Evolutionary conservation across 306 rosid species (phyloP).

Genomic region (Quercus suber): DNA sequence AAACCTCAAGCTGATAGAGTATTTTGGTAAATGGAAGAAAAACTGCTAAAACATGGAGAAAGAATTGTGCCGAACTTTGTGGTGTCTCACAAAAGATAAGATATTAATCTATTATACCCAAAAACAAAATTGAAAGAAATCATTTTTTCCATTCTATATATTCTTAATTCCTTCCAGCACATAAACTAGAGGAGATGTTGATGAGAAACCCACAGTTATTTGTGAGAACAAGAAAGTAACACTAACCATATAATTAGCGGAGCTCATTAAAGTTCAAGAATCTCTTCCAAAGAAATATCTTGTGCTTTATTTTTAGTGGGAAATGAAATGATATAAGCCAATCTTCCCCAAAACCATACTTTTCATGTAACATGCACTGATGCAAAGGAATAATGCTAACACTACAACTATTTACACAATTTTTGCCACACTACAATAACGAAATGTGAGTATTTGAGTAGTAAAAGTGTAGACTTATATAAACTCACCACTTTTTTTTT

Average conservation of each 20-base stretch:
- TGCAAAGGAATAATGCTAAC: too few species aligned
- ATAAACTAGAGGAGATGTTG: not conserved
- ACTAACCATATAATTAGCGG: not conserved
- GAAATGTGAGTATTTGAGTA: accelerated
- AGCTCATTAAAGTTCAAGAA: not conserved
- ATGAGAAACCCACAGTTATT: not conserved
- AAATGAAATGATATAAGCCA: not conserved
- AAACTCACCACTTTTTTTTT: accelerated
- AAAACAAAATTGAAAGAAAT: too few species aligned
- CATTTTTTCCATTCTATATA: too few species aligned
- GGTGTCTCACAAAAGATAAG: not conserved
- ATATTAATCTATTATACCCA: too few species aligned
- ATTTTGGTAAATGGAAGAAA: too few species aligned
- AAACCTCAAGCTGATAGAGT: not conserved
- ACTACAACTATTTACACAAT: too few species aligned
- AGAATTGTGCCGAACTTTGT: not conserved
- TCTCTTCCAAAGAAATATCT: not conserved
- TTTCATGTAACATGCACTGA: too few species aligned
- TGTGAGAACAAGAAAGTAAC: not conserved
- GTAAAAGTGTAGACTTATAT: accelerated
- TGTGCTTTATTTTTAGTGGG: not conserved
- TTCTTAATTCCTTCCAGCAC: too few species aligned
- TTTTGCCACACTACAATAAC: accelerated
- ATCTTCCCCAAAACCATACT: not conserved
- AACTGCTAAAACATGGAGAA: too few species aligned